Conservation (phyloP, 352 stramenopile genomes). For the Pythium myriotylum region DNA sequence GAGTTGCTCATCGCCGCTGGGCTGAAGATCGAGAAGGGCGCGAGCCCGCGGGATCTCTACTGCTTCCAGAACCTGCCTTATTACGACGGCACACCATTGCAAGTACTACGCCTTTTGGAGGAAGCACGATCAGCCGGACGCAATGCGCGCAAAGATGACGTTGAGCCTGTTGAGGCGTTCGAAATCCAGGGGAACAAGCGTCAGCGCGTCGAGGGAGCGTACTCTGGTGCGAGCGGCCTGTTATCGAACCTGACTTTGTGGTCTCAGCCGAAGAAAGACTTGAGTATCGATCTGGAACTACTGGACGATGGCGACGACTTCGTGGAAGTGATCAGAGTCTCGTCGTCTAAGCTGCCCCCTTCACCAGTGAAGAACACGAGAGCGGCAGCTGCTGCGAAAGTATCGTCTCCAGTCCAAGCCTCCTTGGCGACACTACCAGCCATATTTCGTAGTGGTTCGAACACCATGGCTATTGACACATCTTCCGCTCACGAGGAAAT, state of each 20-base stretch:
- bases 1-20: conserved; percentile 30
- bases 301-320: conserved; percentile 14
- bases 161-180: neutral
- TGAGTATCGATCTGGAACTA: conserved; percentile 3
- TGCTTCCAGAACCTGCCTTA: conserved; percentile 37
- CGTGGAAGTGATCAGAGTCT: conserved; percentile 17
- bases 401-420: neutral
- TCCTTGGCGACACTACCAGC: conserved; percentile 6
- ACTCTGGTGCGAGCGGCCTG: neutral
- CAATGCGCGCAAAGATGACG: neutral
- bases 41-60: conserved; percentile 34
- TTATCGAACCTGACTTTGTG: neutral
- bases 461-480: conserved; percentile 24
- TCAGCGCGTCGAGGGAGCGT: conserved; percentile 7
- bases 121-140: conserved; percentile 16
- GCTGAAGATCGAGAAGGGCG: conserved; percentile 29
- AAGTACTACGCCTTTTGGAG: conserved; percentile 34
- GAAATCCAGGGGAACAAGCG: conserved; percentile 7
- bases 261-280: neutral
- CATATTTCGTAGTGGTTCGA: conserved; percentile 7
- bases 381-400: neutral
- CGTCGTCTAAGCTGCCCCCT: conserved; percentile 3
- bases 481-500: conserved; percentile 15
- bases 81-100: conserved; percentile 31
- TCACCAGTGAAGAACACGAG: conserved; percentile 18